These are phyloP conservation scores for Calonectria ilicicola DNA, from an alignment of 2,329 filamentous ascomycete genomes.

Conservation along the genomic window DNA sequence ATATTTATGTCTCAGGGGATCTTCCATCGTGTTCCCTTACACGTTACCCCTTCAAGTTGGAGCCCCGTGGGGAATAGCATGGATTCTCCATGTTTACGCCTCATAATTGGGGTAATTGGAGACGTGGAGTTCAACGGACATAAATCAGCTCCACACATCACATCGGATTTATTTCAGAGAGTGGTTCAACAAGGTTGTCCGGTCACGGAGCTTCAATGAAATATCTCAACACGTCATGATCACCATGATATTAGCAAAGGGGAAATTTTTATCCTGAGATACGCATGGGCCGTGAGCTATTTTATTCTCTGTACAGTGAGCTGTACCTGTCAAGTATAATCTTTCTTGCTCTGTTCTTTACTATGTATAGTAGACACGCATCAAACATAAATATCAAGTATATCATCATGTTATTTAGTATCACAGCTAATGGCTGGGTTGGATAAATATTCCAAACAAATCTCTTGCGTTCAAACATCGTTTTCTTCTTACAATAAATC, in stretches of 20 bases:
- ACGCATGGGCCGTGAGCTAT: too few species aligned
- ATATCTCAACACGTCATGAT: too few species aligned
- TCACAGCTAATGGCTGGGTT: neutral
- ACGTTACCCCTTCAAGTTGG: neutral
- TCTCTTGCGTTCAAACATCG: neutral
- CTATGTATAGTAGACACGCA: too few species aligned
- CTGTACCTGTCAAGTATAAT: too few species aligned
- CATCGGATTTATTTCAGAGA: neutral
- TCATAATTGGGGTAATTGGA: neutral
- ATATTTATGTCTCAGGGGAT: neutral
- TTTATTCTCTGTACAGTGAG: too few species aligned
- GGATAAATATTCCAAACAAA: neutral
- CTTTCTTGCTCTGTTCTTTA: too few species aligned
- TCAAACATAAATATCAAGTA: too few species aligned
- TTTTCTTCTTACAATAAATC: neutral
- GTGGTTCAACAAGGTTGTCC: neutral
- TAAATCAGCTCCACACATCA: neutral
- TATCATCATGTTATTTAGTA: neutral
- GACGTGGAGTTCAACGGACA: neutral
- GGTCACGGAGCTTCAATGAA: neutral
- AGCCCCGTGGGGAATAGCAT: neutral
- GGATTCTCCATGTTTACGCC: neutral
- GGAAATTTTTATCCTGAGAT: too few species aligned
- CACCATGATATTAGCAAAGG: too few species aligned
- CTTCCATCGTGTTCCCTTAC: neutral